Base-by-base conservation (phyloP, 169 alveolate species). In the Plasmodium ovale region DNA sequence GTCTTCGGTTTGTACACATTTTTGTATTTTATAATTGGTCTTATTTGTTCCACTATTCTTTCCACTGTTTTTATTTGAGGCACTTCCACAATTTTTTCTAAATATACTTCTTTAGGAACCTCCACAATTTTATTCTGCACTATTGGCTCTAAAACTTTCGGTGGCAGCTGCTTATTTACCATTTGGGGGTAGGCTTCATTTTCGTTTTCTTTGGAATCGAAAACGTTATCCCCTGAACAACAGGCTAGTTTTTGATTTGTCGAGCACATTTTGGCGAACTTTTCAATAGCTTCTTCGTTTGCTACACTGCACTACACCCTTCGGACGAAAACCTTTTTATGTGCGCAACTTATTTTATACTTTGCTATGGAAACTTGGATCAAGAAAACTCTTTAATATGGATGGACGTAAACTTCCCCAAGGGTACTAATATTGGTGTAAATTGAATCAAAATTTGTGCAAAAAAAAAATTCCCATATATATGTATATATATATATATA, bases 1-100 rank as follows among this genome's bases (percentile, higher is more conserved):
- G 91, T 92, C 91, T 93, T 94, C 70, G 93, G 87, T 87, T 89
- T 92, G 87, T 94, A 93, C 19, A 92, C 95, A 33, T 94, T 95
- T 84, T 93, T 93, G 85, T 94, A 93, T 87, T 93, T 70, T 3
- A 93, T 92, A 39, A 93, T 92, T 25, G 97, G 97, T 31, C 92
- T 94, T 16, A 93, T 94, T 39, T 92, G 93, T 39, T 94, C 97
- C 33, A 94, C 96, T 67, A 84, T 82, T 87, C 92, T 94, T 92
- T 94, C 96, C 64, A 94, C 97, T 21, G 88, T 94, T 60, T 94
- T 95, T 60, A 94, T 94, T 79, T 93, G 95, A 21, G 97, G 97
- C 12, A 94, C 97, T 87, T 94, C 97, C 21, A 94, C 87, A 72
- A 94, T 92, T 84, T 93, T 93, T 91, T 94, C 97, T 65, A 92